Percentiles rank a stretch among this genome's conserved stretches.
These are phyloP conservation scores for Nicotiana tabacum DNA, from an alignment of 257 asterid species.

Conservation along the genomic window DNA sequence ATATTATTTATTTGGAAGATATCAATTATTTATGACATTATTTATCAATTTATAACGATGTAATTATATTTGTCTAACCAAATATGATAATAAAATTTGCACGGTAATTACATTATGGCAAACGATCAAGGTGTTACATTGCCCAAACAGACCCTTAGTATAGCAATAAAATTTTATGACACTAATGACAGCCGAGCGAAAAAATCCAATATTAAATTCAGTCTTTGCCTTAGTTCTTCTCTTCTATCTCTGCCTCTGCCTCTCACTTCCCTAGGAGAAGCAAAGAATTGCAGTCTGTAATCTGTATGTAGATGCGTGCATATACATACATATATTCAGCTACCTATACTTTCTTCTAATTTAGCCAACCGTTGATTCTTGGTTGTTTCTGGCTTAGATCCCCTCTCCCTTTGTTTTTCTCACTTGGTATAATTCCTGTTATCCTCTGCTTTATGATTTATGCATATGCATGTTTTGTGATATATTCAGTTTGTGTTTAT, in stretches of 20 bases:
- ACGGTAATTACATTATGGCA: no score
- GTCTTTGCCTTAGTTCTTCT: slow-evolving; percentile 1
- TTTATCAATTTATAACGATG: no score
- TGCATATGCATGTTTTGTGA: neutral
- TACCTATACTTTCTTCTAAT: neutral
- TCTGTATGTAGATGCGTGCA: neutral
- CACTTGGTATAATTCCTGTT: neutral
- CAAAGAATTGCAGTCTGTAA: slow-evolving; percentile 8
- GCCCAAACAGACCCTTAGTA: neutral
- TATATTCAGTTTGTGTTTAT: neutral
- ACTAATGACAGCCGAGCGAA: neutral
- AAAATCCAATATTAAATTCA: neutral
- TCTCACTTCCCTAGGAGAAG: slow-evolving; percentile 1
- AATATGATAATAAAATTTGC: no score
- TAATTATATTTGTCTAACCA: no score
- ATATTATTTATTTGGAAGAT: no score
- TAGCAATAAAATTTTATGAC: neutral
- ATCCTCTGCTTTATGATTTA: neutral
- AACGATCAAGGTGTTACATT: no score
- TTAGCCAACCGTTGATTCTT: slow-evolving; percentile 4
- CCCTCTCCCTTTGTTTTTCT: neutral
- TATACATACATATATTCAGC: neutral
- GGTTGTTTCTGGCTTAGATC: slow-evolving; percentile 8
- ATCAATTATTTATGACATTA: no score
- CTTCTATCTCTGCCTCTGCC: neutral